These are phyloP conservation scores for Alternaria atra DNA, from an alignment of 2,329 filamentous ascomycete genomes.

Conservation along the genomic window DNA sequence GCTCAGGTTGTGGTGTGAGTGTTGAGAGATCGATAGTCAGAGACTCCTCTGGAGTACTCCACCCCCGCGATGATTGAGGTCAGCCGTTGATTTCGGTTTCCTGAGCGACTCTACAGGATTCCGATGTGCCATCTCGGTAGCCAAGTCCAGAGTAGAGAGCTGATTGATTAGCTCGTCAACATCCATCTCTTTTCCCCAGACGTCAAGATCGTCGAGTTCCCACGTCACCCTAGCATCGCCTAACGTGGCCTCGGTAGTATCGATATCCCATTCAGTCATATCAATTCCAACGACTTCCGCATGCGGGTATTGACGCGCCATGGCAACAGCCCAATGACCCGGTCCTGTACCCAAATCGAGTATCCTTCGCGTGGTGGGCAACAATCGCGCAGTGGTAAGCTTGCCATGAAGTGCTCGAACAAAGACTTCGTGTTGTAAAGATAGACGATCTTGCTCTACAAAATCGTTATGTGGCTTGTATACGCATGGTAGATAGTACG, in stretches of 20 bases:
- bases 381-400: slow-evolving; percentile 47
- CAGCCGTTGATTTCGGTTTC: slow-evolving; percentile 9
- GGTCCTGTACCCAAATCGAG: slow-evolving; percentile 59
- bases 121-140: slow-evolving; percentile 33
- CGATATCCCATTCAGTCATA: slow-evolving; percentile 60
- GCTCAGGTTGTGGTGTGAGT: slow-evolving; percentile 32
- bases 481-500: slow-evolving; percentile 70
- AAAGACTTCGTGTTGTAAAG: slow-evolving; percentile 70
- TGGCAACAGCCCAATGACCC: slow-evolving; percentile 60
- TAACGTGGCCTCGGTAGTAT: slow-evolving; percentile 55
- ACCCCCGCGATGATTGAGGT: slow-evolving; percentile 7
- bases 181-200: slow-evolving; percentile 42
- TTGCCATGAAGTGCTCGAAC: slow-evolving; percentile 52
- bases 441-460: slow-evolving; percentile 69
- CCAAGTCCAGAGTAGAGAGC: slow-evolving; percentile 37
- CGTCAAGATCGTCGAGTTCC: slow-evolving; percentile 51
- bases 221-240: slow-evolving; percentile 40
- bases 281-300: slow-evolving; percentile 61
- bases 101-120: slow-evolving; percentile 27
- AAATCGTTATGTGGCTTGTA: slow-evolving; percentile 57
- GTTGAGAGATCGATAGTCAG: slow-evolving; percentile 34
- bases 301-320: slow-evolving; percentile 55
- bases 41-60: slow-evolving; percentile 29
- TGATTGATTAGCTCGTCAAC: slow-evolving; percentile 37
- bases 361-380: slow-evolving; percentile 38